A percentile compares a stretch with the other conserved stretches of the same genome.
Evolutionary conservation across 495 filamentous ascomycete genomes (phyloP).

Genomic region (Geoglossum glabrum): DNA sequence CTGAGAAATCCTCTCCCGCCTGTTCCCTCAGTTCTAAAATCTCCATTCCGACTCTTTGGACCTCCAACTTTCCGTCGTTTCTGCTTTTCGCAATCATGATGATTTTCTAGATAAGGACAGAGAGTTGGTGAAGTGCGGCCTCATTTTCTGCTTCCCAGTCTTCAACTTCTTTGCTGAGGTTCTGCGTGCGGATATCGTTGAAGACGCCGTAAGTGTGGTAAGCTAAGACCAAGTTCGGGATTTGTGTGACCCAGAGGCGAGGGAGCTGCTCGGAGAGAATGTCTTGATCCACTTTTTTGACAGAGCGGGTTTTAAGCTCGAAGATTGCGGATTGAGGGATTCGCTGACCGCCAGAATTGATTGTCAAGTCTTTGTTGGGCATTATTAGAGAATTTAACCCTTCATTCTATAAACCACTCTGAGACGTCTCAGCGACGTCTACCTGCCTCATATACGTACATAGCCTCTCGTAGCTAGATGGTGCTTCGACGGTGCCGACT

Average conservation of each 20-base stretch:
- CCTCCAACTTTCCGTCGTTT: conserved; percentile 22
- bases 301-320: conserved; percentile 44
- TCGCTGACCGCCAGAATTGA: conserved; percentile 26
- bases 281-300: conserved; percentile 16
- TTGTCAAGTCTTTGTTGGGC: conserved; percentile 20
- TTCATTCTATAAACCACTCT: no score
- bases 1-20: conserved; percentile 12
- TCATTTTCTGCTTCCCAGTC: conserved; percentile 32
- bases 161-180: conserved; percentile 25
- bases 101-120: conserved; percentile 25
- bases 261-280: conserved; percentile 27
- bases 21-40: conserved; percentile 26
- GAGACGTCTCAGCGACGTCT: no score
- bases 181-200: conserved; percentile 20
- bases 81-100: conserved; percentile 19
- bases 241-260: conserved; percentile 39
- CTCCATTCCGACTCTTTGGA: conserved; percentile 17
- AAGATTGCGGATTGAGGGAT: conserved; percentile 35
- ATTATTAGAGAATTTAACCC: no score
- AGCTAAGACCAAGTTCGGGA: conserved; percentile 39
- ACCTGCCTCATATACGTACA: no score
- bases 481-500: no score
- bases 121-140: conserved; percentile 19
- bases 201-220: conserved; percentile 36
- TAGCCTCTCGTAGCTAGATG: no score